phyloP scores from a whole-genome alignment of 2,329 filamentous ascomycete genomes.

The Arthrobotrys conoides region DNA sequence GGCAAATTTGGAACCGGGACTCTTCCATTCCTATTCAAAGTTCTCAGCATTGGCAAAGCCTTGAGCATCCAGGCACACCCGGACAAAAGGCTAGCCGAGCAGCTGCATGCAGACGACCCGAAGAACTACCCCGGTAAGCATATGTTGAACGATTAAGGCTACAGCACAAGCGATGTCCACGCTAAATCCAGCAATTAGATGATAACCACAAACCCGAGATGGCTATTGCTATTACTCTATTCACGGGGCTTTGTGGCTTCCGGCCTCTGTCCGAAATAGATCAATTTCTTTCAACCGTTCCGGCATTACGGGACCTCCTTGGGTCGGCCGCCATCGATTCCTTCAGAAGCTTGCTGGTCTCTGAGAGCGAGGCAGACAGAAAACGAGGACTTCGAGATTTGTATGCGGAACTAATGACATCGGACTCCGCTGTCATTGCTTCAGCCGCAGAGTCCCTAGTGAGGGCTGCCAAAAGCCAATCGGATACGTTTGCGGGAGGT shows the following conservation, averaged over 20 bases:
- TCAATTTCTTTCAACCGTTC: slow-evolving; percentile 81
- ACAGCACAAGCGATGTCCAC: too few species aligned
- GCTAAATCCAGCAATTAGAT: slow-evolving; percentile 70
- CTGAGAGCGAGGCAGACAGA: slow-evolving; percentile 67
- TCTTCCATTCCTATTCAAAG: slow-evolving; percentile 97
- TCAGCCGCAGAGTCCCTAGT: slow-evolving; percentile 79
- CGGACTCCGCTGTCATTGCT: slow-evolving; percentile 76
- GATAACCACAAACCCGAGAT: slow-evolving; percentile 99
- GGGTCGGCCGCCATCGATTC: slow-evolving; percentile 75
- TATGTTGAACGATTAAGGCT: background rate
- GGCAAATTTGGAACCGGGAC: slow-evolving; percentile 80
- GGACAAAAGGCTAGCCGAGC: slow-evolving; percentile 92
- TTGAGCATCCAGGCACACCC: slow-evolving; percentile 97
- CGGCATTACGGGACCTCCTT: slow-evolving; percentile 76
- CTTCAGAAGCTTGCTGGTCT: slow-evolving; percentile 72
- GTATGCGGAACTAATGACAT: slow-evolving; percentile 86
- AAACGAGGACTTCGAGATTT: slow-evolving; percentile 83
- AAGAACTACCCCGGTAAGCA: slow-evolving; percentile 90
- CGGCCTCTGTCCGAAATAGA: slow-evolving; percentile 86
- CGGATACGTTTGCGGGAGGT: slow-evolving; percentile 80
- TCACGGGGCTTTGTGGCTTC: slow-evolving; percentile 96
- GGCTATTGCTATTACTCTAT: slow-evolving; percentile 96
- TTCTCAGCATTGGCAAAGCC: slow-evolving; percentile 94
- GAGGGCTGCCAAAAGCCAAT: slow-evolving; percentile 77
- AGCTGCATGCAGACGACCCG: slow-evolving; percentile 85